Conservation (phyloP, 371 early-diverging fungal species). For the Rhizopus delemar region DNA sequence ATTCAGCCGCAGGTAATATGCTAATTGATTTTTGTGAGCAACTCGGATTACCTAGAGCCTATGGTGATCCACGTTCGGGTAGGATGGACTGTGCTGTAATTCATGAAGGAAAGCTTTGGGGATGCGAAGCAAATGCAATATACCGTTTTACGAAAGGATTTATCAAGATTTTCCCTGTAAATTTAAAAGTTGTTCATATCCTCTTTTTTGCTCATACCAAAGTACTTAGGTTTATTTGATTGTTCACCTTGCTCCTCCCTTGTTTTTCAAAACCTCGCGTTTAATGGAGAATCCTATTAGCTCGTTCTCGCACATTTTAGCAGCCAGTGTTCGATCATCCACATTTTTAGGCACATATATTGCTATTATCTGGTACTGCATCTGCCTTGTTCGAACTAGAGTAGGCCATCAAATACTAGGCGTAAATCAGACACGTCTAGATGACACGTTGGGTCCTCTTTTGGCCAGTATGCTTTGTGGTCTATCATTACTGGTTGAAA, state of each 20-base stretch:
- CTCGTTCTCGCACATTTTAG: slow-evolving; percentile 42
- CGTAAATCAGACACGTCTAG: slow-evolving; percentile 35
- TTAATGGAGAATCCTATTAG: slow-evolving; percentile 37
- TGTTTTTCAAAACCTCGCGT: slow-evolving; percentile 54
- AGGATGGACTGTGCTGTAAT: slow-evolving; percentile 46
- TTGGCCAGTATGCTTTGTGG: slow-evolving; percentile 63
- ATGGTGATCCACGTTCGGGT: slow-evolving; percentile 42
- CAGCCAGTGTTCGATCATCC: slow-evolving; percentile 57
- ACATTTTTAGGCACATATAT: slow-evolving; percentile 65
- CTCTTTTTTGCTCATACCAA: background rate
- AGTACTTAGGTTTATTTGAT: slow-evolving; percentile 54
- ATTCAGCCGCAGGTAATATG: slow-evolving; percentile 33
- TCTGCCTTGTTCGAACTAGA: slow-evolving; percentile 58
- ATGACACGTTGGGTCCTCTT: slow-evolving; percentile 52
- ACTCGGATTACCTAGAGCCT: slow-evolving; percentile 37
- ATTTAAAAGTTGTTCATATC: background rate
- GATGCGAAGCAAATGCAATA: slow-evolving; percentile 45
- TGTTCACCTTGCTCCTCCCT: slow-evolving; percentile 60
- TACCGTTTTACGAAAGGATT: slow-evolving; percentile 49
- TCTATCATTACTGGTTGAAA: slow-evolving; percentile 61
- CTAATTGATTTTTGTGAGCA: slow-evolving; percentile 37
- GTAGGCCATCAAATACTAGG: slow-evolving; percentile 49
- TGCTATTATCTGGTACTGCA: slow-evolving; percentile 61
- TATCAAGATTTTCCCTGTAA: slow-evolving; percentile 46
- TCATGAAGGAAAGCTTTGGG: slow-evolving; percentile 46